phyloP scores from a whole-genome alignment of 257 asterid species.

The Primulina eburnea region DNA sequence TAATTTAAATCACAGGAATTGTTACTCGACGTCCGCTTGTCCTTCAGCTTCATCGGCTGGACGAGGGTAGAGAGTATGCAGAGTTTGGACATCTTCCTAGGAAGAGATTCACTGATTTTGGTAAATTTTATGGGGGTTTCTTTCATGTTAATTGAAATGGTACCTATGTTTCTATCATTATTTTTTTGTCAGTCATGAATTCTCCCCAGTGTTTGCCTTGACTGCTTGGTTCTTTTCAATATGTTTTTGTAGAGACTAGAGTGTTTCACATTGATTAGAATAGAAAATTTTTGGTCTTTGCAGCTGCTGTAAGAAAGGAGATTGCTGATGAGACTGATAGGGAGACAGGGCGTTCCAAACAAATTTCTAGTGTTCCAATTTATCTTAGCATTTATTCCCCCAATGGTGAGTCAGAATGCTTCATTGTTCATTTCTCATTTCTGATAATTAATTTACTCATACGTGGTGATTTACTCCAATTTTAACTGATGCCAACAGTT shows the following conservation, averaged over 20 bases:
- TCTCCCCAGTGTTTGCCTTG: background rate
- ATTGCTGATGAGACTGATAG: conserved; percentile 95
- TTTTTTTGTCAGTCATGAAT: conserved; percentile 4
- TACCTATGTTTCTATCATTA: background rate
- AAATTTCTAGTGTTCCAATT: conserved; percentile 87
- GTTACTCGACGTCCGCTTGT: conserved; percentile 85
- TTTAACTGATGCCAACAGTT: conserved; percentile 1
- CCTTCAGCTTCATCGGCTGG: conserved; percentile 72
- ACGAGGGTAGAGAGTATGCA: conserved; percentile 74
- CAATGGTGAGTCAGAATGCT: conserved; percentile 44
- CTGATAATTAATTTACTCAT: background rate
- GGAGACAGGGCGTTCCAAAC: conserved; percentile 83
- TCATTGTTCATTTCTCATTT: conserved; percentile 8
- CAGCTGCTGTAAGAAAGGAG: conserved; percentile 95
- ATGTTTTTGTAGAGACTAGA: conserved; percentile 2
- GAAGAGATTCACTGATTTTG: conserved; percentile 66
- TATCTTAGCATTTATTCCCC: conserved; percentile 95
- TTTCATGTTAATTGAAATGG: conserved; percentile 6
- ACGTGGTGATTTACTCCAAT: background rate
- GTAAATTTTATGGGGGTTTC: conserved; percentile 31
- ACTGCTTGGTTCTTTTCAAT: conserved; percentile 9
- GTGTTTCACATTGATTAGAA: background rate
- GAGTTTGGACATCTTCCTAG: conserved; percentile 85
- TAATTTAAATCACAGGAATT: conserved; percentile 45
- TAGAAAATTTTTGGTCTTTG: conserved; percentile 24